Percentiles rank a stretch among this genome's conserved stretches.
phyloP scores from a whole-genome alignment of 495 filamentous ascomycete species.

The Xylaria longipes region DNA sequence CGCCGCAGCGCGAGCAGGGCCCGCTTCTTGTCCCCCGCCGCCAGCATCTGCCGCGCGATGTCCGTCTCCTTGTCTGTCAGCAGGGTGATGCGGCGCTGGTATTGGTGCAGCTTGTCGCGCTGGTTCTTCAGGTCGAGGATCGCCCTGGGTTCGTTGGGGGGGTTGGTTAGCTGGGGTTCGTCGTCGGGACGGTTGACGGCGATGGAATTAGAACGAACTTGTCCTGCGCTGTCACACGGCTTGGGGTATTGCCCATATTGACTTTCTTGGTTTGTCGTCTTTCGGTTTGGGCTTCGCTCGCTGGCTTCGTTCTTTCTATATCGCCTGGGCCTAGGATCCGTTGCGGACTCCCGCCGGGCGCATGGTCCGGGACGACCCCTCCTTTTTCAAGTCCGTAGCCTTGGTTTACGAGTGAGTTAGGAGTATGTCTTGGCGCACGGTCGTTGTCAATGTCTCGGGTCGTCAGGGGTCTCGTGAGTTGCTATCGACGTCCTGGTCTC shows the following conservation, averaged over 20 bases:
- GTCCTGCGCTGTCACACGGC: conserved; percentile 56
- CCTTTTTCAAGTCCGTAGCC: neutral
- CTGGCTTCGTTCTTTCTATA: neutral
- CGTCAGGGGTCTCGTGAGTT: conserved; percentile 18
- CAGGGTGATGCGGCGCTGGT: conserved; percentile 84
- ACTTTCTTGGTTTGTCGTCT: neutral
- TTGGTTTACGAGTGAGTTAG: neutral
- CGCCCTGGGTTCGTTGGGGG: conserved; percentile 55
- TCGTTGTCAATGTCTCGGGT: neutral
- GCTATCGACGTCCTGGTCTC: neutral
- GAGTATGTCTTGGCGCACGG: neutral
- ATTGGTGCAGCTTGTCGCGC: conserved; percentile 94
- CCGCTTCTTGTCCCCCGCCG: conserved; percentile 72
- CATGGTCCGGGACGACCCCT: conserved; percentile 33
- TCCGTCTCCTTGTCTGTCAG: conserved; percentile 83
- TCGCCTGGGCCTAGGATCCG: conserved; percentile 39
- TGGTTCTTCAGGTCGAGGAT: conserved; percentile 98
- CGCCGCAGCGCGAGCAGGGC: conserved; percentile 89
- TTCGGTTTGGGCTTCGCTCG: neutral
- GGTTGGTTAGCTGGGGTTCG: neutral
- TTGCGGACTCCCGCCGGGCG: conserved; percentile 34
- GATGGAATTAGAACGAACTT: conserved; percentile 37
- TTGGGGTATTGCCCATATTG: conserved; percentile 50
- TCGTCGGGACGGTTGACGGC: neutral
- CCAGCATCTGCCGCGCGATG: conserved; percentile 82